Evolutionary conservation across 805 yeast genomes (phyloP).

Genomic region (Suhomyces prunicola): DNA sequence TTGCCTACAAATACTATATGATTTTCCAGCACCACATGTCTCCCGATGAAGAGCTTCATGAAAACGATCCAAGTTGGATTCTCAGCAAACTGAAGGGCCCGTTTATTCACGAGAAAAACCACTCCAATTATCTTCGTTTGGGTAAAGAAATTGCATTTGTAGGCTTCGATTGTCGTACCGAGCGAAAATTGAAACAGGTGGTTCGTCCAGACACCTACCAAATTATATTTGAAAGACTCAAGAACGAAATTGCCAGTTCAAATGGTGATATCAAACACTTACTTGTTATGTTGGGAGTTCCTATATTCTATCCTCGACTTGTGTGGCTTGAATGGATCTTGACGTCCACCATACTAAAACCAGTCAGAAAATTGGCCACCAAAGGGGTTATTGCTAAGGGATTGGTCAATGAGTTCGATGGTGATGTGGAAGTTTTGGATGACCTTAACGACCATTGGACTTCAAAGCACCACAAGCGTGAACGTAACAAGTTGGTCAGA

Average conservation of each 20-base stretch:
- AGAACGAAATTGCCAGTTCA: slow-evolving; percentile 48
- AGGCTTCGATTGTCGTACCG: slow-evolving; percentile 93
- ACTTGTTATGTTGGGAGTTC: slow-evolving; percentile 85
- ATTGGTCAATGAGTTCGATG: slow-evolving; percentile 87
- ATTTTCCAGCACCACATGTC: slow-evolving; percentile 84
- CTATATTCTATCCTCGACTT: slow-evolving; percentile 89
- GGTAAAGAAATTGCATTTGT: slow-evolving; percentile 71
- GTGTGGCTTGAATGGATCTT: slow-evolving; percentile 85
- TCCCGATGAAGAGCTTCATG: slow-evolving; percentile 38
- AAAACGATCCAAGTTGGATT: slow-evolving; percentile 56
- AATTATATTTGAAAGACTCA: slow-evolving; percentile 56
- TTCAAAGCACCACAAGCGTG: slow-evolving; percentile 78
- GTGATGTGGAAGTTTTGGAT: slow-evolving; percentile 85
- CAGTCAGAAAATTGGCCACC: slow-evolving; percentile 57
- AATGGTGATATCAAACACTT: slow-evolving; percentile 68
- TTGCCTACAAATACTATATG: slow-evolving; percentile 84
- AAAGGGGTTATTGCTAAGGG: slow-evolving; percentile 63
- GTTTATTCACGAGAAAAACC: slow-evolving; percentile 61
- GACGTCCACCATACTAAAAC: slow-evolving; percentile 55
- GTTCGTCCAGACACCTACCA: slow-evolving; percentile 56
- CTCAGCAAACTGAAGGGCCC: slow-evolving; percentile 58
- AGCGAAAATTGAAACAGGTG: slow-evolving; percentile 63
- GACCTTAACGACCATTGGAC: slow-evolving; percentile 98
- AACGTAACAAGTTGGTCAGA: slow-evolving; percentile 68
- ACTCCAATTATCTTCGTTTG: slow-evolving; percentile 67